Conservation (phyloP, 2,329 filamentous ascomycete genomes). For the Mycogone perniciosa region DNA sequence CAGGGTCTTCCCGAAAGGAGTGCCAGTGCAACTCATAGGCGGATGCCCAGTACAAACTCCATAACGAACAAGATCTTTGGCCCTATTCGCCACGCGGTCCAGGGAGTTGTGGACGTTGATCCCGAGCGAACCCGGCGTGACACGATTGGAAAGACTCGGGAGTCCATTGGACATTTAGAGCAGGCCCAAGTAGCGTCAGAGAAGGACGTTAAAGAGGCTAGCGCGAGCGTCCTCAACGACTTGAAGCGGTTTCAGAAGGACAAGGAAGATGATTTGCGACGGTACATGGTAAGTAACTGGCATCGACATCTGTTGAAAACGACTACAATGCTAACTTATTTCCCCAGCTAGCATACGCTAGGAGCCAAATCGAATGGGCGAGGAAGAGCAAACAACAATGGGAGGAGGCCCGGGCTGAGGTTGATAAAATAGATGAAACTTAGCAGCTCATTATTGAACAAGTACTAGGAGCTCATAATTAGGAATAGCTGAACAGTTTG, state of each 20-base stretch:
- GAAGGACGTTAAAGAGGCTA: slow-evolving; percentile 90
- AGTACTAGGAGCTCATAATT: background rate
- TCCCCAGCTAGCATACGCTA: slow-evolving; percentile 76
- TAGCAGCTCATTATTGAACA: slow-evolving; percentile 22
- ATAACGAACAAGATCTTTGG: slow-evolving; percentile 94
- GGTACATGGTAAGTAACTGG: slow-evolving; percentile 78
- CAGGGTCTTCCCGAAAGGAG: slow-evolving; percentile 60
- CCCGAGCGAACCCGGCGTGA: slow-evolving; percentile 88
- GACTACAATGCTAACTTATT: slow-evolving; percentile 2
- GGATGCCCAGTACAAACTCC: slow-evolving; percentile 78
- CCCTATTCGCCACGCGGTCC: slow-evolving; percentile 87
- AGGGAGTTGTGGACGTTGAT: slow-evolving; percentile 93
- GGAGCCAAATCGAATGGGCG: slow-evolving; percentile 91
- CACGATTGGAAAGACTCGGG: slow-evolving; percentile 90
- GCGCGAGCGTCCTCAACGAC: slow-evolving; percentile 79
- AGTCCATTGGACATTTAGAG: slow-evolving; percentile 79
- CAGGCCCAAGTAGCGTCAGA: slow-evolving; percentile 84
- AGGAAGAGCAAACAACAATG: slow-evolving; percentile 83
- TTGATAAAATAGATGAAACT: slow-evolving; percentile 74
- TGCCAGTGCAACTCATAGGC: slow-evolving; percentile 56
- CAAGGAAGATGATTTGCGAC: slow-evolving; percentile 88
- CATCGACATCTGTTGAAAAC: background rate
- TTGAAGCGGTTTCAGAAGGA: slow-evolving; percentile 88
- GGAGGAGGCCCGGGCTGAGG: slow-evolving; percentile 83
- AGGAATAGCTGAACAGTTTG: background rate